Conservation (phyloP, 345 rosid genomes). For the Excoecaria agallocha region DNA sequence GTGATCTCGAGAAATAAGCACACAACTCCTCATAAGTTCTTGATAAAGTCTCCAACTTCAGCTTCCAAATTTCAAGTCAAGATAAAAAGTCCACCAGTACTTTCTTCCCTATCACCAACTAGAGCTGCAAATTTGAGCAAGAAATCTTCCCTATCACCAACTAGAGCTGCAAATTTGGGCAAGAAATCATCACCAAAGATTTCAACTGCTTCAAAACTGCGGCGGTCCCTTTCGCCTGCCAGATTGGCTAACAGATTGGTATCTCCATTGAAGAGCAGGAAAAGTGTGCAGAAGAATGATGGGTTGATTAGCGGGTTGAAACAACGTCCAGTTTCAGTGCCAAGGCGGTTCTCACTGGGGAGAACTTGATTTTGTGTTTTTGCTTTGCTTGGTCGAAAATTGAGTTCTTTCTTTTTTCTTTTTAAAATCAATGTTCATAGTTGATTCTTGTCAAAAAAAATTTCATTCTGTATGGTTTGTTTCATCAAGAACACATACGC, state of each 20-base stretch:
- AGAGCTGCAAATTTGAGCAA: constrained; percentile 35
- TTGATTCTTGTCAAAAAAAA: constrained; percentile 16
- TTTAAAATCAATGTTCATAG: constrained; percentile 13
- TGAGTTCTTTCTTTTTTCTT: background rate
- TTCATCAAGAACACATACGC: background rate
- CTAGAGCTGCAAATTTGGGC: constrained; percentile 30
- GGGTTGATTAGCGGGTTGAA: constrained; percentile 55
- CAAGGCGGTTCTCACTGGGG: constrained; percentile 32
- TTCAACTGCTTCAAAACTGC: constrained; percentile 57
- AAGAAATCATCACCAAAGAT: constrained; percentile 45
- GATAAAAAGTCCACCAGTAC: constrained; percentile 65
- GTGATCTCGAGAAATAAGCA: constrained; percentile 48
- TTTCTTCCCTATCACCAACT: constrained; percentile 42
- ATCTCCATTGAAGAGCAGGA: constrained; percentile 79
- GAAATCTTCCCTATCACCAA: constrained; percentile 39
- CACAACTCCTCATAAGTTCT: constrained; percentile 88
- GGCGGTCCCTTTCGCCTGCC: constrained; percentile 85
- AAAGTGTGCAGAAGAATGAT: constrained; percentile 42
- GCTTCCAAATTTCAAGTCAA: constrained; percentile 72
- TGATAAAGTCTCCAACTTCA: constrained; percentile 74
- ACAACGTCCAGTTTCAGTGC: constrained; percentile 54
- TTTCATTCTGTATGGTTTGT: background rate
- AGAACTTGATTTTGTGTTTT: constrained; percentile 9
- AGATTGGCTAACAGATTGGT: constrained; percentile 63
- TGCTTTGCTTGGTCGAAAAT: background rate